These are phyloP conservation scores for Herpotrichia juniperi DNA, from an alignment of 2,329 filamentous ascomycete species.

Conservation along the genomic window DNA sequence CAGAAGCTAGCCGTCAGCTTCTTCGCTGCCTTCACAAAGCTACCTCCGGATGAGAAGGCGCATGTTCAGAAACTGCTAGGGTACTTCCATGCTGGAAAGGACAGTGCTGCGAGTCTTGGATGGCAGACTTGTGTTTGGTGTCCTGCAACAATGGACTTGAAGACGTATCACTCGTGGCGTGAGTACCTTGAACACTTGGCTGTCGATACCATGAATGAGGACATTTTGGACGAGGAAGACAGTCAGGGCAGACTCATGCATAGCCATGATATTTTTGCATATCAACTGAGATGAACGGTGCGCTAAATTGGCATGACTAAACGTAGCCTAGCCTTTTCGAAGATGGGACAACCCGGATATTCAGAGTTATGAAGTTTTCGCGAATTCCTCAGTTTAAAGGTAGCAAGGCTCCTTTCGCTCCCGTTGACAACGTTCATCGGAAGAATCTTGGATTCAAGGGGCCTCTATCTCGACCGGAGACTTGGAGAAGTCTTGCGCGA, in stretches of 20 bases:
- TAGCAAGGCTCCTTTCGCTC: no score
- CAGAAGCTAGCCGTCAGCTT: conserved; percentile 4
- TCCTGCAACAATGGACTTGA: conserved; percentile 9
- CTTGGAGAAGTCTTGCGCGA: no score
- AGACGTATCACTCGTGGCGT: conserved; percentile 7
- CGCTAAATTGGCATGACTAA: no score
- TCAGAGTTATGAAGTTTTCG: no score
- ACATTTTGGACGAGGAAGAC: conserved; percentile 21
- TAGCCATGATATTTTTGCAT: conserved; percentile 22
- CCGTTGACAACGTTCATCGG: no score
- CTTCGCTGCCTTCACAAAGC: conserved; percentile 9
- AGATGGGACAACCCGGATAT: no score
- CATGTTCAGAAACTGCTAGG: conserved; percentile 11
- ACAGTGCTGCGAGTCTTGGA: conserved; percentile 2
- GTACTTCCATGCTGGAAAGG: conserved; percentile 16
- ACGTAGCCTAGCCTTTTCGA: no score
- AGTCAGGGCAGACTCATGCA: conserved; percentile 18
- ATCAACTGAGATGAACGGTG: conserved; percentile 16
- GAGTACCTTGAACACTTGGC: conserved; percentile 23
- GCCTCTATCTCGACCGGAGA: no score
- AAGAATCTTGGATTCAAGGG: no score
- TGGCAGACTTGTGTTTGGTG: conserved; percentile 18
- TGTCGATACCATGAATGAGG: conserved; percentile 18
- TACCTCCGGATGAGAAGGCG: conserved; percentile 11
- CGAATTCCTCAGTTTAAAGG: no score